Evolutionary conservation across 2,329 filamentous ascomycete genomes (phyloP).

Genomic region (Paecilomyces variotii): DNA sequence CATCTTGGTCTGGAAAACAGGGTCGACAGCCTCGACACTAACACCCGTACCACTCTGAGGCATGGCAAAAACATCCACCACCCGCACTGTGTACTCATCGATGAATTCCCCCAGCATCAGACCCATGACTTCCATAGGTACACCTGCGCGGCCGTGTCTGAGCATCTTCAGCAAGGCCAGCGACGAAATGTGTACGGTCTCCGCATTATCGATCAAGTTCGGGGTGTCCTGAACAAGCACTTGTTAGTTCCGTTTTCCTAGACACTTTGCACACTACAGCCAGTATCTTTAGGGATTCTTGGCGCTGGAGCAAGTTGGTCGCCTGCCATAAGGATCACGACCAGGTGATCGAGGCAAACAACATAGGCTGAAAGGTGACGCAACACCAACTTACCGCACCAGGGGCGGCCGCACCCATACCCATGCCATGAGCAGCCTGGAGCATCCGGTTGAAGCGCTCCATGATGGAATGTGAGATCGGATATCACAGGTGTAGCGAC

Average conservation of each 20-base stretch:
- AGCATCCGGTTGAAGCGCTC: slow-evolving; percentile 88
- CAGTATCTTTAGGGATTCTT: background rate
- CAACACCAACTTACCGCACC: slow-evolving; percentile 30
- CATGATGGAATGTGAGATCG: slow-evolving; percentile 47
- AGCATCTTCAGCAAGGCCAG: slow-evolving; percentile 97
- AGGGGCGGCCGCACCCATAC: slow-evolving; percentile 31
- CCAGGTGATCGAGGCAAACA: background rate
- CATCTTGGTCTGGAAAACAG: slow-evolving; percentile 99
- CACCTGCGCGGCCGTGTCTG: slow-evolving; percentile 90
- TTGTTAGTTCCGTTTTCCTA: slow-evolving; percentile 1
- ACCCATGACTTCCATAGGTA: slow-evolving; percentile 99
- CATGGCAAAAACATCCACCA: slow-evolving; percentile 99
- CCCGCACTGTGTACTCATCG: slow-evolving; percentile 96
- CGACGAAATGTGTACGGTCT: slow-evolving; percentile 98
- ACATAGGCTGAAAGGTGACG: slow-evolving; percentile 2
- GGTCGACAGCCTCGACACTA: slow-evolving; percentile 95
- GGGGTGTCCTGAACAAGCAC: slow-evolving; percentile 61
- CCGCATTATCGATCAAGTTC: slow-evolving; percentile 94
- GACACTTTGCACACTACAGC: background rate
- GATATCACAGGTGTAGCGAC: slow-evolving; percentile 11
- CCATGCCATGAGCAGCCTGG: slow-evolving; percentile 59
- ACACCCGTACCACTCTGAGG: slow-evolving; percentile 97
- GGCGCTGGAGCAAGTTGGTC: background rate
- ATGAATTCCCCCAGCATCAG: slow-evolving; percentile 98
- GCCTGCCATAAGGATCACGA: background rate